phyloP scores from a whole-genome alignment of 257 asterid species.

The Agastache rugosa region DNA sequence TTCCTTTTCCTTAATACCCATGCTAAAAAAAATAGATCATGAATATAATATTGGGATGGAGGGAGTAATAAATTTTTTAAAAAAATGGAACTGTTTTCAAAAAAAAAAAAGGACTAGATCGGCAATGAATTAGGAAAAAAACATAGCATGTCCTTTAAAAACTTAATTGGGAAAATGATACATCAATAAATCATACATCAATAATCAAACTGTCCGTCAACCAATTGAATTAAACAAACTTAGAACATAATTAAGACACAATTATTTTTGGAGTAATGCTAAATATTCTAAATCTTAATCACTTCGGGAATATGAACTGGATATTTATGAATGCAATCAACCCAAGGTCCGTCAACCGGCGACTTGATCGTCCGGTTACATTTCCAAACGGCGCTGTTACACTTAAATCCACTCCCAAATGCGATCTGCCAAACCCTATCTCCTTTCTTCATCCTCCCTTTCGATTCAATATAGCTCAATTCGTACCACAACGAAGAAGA shows the following conservation, averaged over 20 bases:
- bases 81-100: too few species aligned
- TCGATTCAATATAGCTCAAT: constrained; percentile 66
- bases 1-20: too few species aligned
- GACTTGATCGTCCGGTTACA: constrained; percentile 50
- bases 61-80: too few species aligned
- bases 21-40: too few species aligned
- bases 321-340: constrained; percentile 53
- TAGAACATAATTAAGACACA: neutral
- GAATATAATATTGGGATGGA: too few species aligned
- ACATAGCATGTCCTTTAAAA: neutral
- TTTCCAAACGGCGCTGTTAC: constrained; percentile 60
- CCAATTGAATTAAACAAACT: neutral
- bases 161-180: neutral
- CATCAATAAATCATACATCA: constrained; percentile 9
- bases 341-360: constrained; percentile 55
- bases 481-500: constrained; percentile 77
- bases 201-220: neutral
- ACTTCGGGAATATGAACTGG: constrained; percentile 56
- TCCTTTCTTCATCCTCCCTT: constrained; percentile 71
- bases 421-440: constrained; percentile 71
- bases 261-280: neutral
- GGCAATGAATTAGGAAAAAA: neutral
- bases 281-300: constrained; percentile 40
- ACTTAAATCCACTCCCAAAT: constrained; percentile 64
- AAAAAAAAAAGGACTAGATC: neutral